These are phyloP conservation scores for Podaxis carcinomalis DNA, from an alignment of 768 basidiomycete species.

Conservation along the genomic window DNA sequence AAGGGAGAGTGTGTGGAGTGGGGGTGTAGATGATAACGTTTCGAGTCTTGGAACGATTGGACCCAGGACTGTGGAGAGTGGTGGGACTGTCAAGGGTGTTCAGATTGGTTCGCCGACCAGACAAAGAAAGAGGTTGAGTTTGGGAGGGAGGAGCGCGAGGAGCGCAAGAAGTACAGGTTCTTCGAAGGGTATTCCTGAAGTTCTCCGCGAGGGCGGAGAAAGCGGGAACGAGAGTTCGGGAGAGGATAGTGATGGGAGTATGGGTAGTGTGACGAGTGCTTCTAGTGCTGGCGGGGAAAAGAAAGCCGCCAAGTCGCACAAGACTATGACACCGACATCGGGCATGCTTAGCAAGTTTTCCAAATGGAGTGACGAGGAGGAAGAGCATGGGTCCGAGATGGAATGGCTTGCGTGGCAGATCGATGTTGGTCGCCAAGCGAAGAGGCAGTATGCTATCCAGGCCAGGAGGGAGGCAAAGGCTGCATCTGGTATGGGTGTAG, in stretches of 20 bases:
- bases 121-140: constrained; percentile 4
- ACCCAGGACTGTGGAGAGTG: constrained; percentile 11
- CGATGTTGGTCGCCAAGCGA: constrained; percentile 39
- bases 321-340: constrained; percentile 19
- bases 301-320: constrained; percentile 4
- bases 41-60: constrained; percentile 9
- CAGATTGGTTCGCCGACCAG: constrained; percentile 7
- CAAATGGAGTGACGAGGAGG: constrained; percentile 31
- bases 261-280: background rate
- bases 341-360: constrained; percentile 8
- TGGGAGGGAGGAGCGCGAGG: constrained; percentile 8
- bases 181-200: background rate
- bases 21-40: constrained; percentile 6
- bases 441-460: constrained; percentile 15
- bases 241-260: constrained; percentile 11
- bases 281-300: background rate
- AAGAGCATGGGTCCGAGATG: constrained; percentile 45
- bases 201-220: constrained; percentile 1
- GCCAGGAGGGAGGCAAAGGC: constrained; percentile 15
- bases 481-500: background rate
- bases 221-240: constrained; percentile 8
- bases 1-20: constrained; percentile 4
- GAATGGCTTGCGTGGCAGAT: constrained; percentile 70
- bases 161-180: background rate
- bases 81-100: constrained; percentile 12